Evolutionary conservation across 2,329 filamentous ascomycete genomes (phyloP).

Genomic region (Aphanoascus verrucosus): DNA sequence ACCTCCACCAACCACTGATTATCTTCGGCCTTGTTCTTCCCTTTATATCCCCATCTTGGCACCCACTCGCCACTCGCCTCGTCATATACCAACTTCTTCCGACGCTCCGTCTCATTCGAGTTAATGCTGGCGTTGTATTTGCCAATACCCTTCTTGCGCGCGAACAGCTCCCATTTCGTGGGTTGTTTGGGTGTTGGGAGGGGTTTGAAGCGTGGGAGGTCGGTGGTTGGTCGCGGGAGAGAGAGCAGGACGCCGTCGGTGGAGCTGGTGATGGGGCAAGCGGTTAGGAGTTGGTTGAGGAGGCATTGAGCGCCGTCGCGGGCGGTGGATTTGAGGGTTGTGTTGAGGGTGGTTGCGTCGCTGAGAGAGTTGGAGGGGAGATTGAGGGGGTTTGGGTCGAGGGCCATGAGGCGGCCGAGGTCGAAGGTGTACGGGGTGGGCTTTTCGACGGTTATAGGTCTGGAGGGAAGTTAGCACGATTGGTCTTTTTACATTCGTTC

Average conservation of each 20-base stretch:
- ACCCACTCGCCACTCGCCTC: conserved; percentile 79
- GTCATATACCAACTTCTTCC: conserved; percentile 67
- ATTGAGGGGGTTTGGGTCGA: conserved; percentile 73
- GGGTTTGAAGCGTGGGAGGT: conserved; percentile 82
- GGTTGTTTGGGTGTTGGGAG: conserved; percentile 69
- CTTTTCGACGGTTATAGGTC: conserved; percentile 59
- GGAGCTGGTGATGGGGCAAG: conserved; percentile 63
- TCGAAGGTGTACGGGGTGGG: conserved; percentile 88
- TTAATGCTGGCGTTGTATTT: conserved; percentile 60
- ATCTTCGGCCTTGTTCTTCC: conserved; percentile 73
- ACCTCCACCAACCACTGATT: conserved; percentile 88
- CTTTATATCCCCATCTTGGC: conserved; percentile 90
- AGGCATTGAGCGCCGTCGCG: conserved; percentile 85
- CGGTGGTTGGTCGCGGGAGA: conserved; percentile 59
- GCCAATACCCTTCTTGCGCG: conserved; percentile 85
- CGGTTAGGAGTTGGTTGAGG: conserved; percentile 87
- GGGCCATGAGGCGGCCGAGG: conserved; percentile 72
- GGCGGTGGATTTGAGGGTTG: conserved; percentile 59
- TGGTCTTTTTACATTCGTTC: conserved; percentile 2
- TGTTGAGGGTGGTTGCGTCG: conserved; percentile 43
- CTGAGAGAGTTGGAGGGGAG: conserved; percentile 36
- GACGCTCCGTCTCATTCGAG: conserved; percentile 52
- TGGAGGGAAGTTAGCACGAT: conserved; percentile 14
- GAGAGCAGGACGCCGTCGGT: conserved; percentile 62
- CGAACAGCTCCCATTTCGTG: conserved; percentile 95